Conservation (phyloP, 306 rosid genomes). For the Cicer arietinum region DNA sequence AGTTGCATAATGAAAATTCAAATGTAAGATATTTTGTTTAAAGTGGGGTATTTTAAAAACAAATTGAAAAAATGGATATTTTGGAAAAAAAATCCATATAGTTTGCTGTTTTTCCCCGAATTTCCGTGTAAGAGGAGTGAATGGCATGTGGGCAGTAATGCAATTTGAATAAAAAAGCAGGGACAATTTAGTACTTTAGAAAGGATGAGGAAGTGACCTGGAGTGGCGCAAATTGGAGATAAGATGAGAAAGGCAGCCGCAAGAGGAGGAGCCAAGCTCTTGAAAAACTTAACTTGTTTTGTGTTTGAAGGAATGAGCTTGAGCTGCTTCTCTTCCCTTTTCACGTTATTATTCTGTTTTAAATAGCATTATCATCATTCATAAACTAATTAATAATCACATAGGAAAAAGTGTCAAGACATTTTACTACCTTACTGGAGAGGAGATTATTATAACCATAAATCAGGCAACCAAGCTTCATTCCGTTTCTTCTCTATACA, state of each 20-base stretch:
- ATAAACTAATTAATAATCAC: neutral
- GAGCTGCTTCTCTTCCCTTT: constrained; percentile 41
- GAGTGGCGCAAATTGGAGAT: constrained; percentile 61
- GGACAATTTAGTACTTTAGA: constrained; percentile 37
- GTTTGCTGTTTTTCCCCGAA: no score
- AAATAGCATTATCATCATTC: neutral
- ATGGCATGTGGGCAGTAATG: neutral
- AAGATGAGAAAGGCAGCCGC: constrained; percentile 61
- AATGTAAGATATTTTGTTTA: no score
- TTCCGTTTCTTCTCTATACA: constrained; percentile 16
- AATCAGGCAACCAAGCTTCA: constrained; percentile 53
- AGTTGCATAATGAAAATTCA: no score
- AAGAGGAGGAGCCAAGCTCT: constrained; percentile 63
- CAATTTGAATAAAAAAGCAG: constrained; percentile 28
- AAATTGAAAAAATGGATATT: no score
- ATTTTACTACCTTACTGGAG: constrained; percentile 48
- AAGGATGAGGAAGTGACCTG: constrained; percentile 36
- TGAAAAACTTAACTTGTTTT: constrained; percentile 44
- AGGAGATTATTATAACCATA: constrained; percentile 37
- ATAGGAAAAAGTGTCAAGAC: neutral
- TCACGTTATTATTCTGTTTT: constrained; percentile 44
- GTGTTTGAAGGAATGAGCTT: constrained; percentile 25
- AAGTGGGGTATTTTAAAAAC: no score
- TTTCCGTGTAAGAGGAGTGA: neutral
- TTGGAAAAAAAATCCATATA: no score